Evolutionary conservation across 2,329 filamentous ascomycete genomes (phyloP), one percentile per base, ranked within the genome.

Genomic region (Colletotrichum orchidophilum): DNA sequence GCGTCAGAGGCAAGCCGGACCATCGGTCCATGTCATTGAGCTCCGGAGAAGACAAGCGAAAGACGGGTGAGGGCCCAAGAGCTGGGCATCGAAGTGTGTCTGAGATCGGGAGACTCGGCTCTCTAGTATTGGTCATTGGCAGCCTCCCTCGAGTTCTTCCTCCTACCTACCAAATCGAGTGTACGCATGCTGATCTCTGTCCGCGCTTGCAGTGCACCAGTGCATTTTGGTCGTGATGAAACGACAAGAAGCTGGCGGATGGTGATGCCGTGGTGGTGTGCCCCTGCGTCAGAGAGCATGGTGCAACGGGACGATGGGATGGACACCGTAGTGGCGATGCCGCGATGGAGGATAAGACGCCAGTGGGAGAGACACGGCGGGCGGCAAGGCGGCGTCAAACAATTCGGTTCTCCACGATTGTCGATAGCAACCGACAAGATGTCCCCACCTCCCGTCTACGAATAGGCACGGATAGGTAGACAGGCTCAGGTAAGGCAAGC

Each of bases 221-320:
- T 52, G 18, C 18, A 46, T 8, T 46, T n/a, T n/a, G 39, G 39
- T 46, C 39, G 39, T 21, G 57, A 62, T 71, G 68, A 71, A 71
- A 71, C 68, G 49, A 13, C 50, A 55, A 29, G 18, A 46, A n/a
- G 18, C 39, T 46, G 62, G 46, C 66, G 21, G 42, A 33, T 31
- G 26, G n/a, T 49, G 58, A 24, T 33, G 49, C 61, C 31, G 35
- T 63, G 65, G 63, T 63, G 33, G 21, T 58, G 52, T 27, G 59
- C 68, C 64, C 68, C 68, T 63, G 68, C 63, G 53, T 59, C 50
- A 53, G 35, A 29, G 27, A n/a, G n/a, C n/a, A n/a, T n/a, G n/a
- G n/a, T n/a, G n/a, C n/a, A n/a, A n/a, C n/a, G n/a, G n/a, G n/a
- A 46, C 39, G 39, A 46, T 18, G 21, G 39, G 39, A 46, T 46